phyloP scores from a whole-genome alignment of 2,329 filamentous ascomycete species.

The Fusarium liriodendri region DNA sequence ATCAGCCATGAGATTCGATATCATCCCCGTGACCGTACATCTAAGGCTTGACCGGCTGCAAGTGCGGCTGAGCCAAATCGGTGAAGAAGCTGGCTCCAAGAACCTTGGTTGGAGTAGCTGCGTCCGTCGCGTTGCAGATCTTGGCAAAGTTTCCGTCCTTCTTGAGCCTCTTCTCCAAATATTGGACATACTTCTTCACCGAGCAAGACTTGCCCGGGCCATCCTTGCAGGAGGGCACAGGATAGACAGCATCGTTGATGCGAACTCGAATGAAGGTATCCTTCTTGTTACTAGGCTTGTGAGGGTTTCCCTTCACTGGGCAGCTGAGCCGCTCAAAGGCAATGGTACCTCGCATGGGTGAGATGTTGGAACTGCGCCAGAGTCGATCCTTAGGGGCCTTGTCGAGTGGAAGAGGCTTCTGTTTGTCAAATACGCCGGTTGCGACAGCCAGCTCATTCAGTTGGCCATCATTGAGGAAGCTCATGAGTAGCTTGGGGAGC shows the following conservation, averaged over 20 bases:
- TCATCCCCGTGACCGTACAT: not conserved
- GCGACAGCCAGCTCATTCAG: constrained; percentile 70
- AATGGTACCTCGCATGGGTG: constrained; percentile 73
- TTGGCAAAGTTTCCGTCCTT: constrained; percentile 61
- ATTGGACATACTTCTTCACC: constrained; percentile 57
- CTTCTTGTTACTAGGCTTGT: constrained; percentile 31
- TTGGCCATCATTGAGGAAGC: constrained; percentile 75
- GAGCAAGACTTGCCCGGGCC: constrained; percentile 67
- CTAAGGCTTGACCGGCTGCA: constrained; percentile 31
- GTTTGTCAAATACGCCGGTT: constrained; percentile 70
- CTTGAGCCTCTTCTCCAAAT: constrained; percentile 42
- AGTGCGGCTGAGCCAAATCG: constrained; percentile 54
- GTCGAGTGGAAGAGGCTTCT: constrained; percentile 60
- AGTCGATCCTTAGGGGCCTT: constrained; percentile 59
- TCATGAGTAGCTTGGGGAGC: constrained; percentile 68
- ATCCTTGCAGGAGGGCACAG: constrained; percentile 63
- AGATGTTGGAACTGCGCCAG: constrained; percentile 67
- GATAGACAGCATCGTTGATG: constrained; percentile 72
- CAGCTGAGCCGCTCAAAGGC: constrained; percentile 73
- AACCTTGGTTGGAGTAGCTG: constrained; percentile 53
- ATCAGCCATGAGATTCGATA: not conserved
- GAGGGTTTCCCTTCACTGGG: not conserved
- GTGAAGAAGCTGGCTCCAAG: constrained; percentile 63
- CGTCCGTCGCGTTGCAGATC: constrained; percentile 59
- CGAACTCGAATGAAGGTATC: constrained; percentile 65